phyloP scores from a whole-genome alignment of 305 asterid genomes.

The Petunia hybrid region DNA sequence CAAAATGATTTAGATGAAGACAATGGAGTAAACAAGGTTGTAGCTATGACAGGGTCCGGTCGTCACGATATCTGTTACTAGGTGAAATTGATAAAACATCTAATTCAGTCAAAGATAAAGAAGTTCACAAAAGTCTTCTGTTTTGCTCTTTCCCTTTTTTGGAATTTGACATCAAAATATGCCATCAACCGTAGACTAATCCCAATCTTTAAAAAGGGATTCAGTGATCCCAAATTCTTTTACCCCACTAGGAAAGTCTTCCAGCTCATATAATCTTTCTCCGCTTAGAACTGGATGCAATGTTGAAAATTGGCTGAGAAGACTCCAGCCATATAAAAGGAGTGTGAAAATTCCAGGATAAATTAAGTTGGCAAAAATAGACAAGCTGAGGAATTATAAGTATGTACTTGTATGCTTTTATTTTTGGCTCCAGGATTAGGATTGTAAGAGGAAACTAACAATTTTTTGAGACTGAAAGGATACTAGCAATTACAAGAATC shows the following conservation, averaged over 20 bases:
- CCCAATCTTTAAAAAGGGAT: neutral
- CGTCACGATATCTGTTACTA: neutral
- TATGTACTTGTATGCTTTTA: conserved; percentile 1
- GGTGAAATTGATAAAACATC: neutral
- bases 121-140: neutral
- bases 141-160: neutral
- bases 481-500: neutral
- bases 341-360: neutral
- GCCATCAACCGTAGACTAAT: conserved; percentile 7
- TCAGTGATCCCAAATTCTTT: neutral
- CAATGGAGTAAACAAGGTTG: neutral
- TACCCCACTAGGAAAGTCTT: neutral
- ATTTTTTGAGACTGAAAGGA: neutral
- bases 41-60: conserved; percentile 9
- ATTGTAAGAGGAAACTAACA: neutral
- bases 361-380: conserved; percentile 1
- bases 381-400: neutral
- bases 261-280: neutral
- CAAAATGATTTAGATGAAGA: neutral
- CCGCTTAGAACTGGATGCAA: conserved; percentile 1
- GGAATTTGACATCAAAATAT: neutral
- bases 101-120: conserved; percentile 8
- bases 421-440: neutral
- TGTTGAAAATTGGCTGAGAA: neutral
- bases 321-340: conserved; percentile 3